These are phyloP conservation scores for Exserohilum turcica DNA, from an alignment of 2,329 filamentous ascomycete species.

Conservation along the genomic window DNA sequence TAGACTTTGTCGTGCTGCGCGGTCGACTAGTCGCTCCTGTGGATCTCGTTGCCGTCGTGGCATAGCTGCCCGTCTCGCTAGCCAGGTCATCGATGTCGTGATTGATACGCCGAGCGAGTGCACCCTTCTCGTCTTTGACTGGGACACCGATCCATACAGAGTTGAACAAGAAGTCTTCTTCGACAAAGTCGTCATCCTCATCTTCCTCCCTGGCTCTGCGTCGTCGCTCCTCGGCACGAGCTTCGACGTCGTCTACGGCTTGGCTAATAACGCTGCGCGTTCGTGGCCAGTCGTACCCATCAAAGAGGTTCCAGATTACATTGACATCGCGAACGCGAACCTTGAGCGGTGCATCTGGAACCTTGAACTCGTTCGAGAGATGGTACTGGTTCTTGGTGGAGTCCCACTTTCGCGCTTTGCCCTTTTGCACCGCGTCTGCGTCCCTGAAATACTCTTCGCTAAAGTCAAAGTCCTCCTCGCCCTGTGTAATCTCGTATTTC, in stretches of 20 bases:
- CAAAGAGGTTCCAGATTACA: conserved; percentile 96
- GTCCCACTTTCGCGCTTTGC: conserved; percentile 79
- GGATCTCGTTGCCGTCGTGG: conserved; percentile 58
- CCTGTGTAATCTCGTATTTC: conserved; percentile 60
- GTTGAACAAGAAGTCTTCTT: conserved; percentile 96
- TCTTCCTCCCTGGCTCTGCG: conserved; percentile 64
- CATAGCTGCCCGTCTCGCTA: conserved; percentile 88
- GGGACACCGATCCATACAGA: conserved; percentile 97
- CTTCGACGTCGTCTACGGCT: conserved; percentile 86
- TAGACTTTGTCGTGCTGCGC: conserved; percentile 48
- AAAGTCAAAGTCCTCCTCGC: conserved; percentile 69
- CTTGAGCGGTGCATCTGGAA: conserved; percentile 72
- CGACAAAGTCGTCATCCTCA: conserved; percentile 68
- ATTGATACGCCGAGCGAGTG: conserved; percentile 84
- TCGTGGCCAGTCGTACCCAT: conserved; percentile 93
- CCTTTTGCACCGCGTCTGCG: conserved; percentile 63
- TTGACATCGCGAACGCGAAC: conserved; percentile 85
- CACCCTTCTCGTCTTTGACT: conserved; percentile 80
- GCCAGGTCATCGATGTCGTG: conserved; percentile 81
- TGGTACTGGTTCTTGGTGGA: conserved; percentile 77
- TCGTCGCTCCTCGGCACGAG: conserved; percentile 76
- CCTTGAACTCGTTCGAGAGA: conserved; percentile 64
- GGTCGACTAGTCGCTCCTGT: conserved; percentile 49
- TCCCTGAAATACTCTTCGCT: conserved; percentile 76
- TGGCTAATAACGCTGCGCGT: conserved; percentile 86